Evolutionary conservation across 2,329 filamentous ascomycete species (phyloP), one percentile per base, ranked within the genome.

Genomic region (Diaporthe batatas): DNA sequence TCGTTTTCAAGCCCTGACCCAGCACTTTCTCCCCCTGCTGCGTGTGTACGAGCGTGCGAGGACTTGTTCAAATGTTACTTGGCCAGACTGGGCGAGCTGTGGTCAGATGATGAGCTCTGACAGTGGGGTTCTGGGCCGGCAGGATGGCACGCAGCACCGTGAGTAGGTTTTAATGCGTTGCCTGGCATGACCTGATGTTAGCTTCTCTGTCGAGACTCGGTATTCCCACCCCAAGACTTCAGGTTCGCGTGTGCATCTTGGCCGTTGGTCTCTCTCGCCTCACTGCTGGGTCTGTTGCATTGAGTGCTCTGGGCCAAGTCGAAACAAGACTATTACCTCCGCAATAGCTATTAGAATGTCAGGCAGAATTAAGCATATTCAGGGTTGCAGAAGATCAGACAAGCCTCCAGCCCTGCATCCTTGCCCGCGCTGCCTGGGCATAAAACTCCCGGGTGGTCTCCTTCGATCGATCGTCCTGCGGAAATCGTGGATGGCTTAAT

Each of bases 321-420:
- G 12, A 32, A 12, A 34, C 62, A 39, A 51, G 62, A 29, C 51
- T 51, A 65, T 65, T 65, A 65, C 51, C 59, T 65, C 29, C 44
- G 59, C 49, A 51, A 23, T 3, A 23, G 16, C 21, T 47, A n/a
- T n/a, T n/a, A 47, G 8, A n/a, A 8, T 47, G 3, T 36, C 1
- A 8, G 29, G 8, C n/a, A 18, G 6, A 11, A 49, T 49, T 21
- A 64, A 64, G 59, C 59, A 64, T 47, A 64, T 34, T 64, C 42
- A 14, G 7, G 16, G 59, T 65, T 65, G 51, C 29, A 36, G 1
- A 16, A 23, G 42, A 23, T 49, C 29, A 42, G 29, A 23, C 42
- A 34, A 25, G 14, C 18, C 44, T 23, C 8, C 11, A 29, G 59
- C 23, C 7, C n/a, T 29, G 34, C 29, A n/a, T 10, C 42, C 58